phyloP scores from a whole-genome alignment of 768 basidiomycete species.

The Clitopilus passeckerianus region DNA sequence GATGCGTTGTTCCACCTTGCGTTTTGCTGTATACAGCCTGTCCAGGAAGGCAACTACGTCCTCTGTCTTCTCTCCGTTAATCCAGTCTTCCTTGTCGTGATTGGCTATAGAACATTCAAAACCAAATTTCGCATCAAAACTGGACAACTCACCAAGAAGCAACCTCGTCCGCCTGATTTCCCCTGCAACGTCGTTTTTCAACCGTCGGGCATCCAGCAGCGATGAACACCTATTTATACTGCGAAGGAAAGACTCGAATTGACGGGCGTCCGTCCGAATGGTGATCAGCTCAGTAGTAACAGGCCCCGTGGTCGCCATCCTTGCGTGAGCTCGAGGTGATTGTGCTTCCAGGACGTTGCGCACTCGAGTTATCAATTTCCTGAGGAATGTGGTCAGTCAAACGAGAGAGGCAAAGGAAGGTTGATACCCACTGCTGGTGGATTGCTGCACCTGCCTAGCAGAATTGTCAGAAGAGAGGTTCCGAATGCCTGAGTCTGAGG shows the following conservation, averaged over 20 bases:
- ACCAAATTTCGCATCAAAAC: neutral
- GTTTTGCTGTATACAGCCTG: slow-evolving; percentile 83
- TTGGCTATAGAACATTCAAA: slow-evolving; percentile 43
- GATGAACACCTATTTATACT: slow-evolving; percentile 81
- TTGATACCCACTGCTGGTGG: slow-evolving; percentile 37
- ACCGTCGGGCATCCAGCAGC: slow-evolving; percentile 79
- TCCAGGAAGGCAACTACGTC: slow-evolving; percentile 85
- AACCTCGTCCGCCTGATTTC: slow-evolving; percentile 82
- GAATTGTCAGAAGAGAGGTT: too few relatives aligned
- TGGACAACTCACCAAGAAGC: slow-evolving; percentile 49
- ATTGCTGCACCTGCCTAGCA: slow-evolving; percentile 45
- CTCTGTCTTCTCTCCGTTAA: slow-evolving; percentile 80
- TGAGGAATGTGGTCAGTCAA: slow-evolving; percentile 19
- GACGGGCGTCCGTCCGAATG: slow-evolving; percentile 70
- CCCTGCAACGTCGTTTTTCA: slow-evolving; percentile 91
- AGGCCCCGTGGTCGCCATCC: slow-evolving; percentile 29
- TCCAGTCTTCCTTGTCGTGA: slow-evolving; percentile 86
- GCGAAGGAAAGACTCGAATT: slow-evolving; percentile 88
- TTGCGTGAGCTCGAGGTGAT: slow-evolving; percentile 49
- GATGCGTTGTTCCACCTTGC: slow-evolving; percentile 84
- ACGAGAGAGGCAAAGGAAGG: neutral
- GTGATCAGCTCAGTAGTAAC: slow-evolving; percentile 69
- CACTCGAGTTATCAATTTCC: slow-evolving; percentile 84
- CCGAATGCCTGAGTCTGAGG: slow-evolving; percentile 3
- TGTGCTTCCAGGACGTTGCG: slow-evolving; percentile 81